Evolutionary conservation across 2,329 filamentous ascomycete genomes (phyloP).

Genomic region (Penicillium sp.): DNA sequence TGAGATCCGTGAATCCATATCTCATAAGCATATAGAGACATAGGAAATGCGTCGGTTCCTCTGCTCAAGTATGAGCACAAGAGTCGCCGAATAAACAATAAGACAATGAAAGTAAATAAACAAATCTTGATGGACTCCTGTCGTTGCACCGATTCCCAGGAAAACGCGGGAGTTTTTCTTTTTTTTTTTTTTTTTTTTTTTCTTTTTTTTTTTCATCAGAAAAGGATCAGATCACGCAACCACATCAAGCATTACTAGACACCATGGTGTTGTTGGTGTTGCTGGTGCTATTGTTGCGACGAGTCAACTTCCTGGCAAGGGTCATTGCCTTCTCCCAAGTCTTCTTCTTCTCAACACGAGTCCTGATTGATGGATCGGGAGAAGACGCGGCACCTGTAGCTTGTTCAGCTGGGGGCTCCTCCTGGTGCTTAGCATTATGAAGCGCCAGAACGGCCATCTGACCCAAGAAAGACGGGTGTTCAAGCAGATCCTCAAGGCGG

Average conservation of each 20-base stretch:
- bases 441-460: constrained; percentile 39
- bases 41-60: background rate
- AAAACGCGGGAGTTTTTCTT: background rate
- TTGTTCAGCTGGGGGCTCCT: constrained; percentile 11
- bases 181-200: background rate
- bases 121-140: background rate
- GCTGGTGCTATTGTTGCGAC: constrained; percentile 18
- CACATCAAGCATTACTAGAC: constrained; percentile 17
- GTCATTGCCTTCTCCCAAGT: constrained; percentile 30
- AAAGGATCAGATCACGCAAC: background rate
- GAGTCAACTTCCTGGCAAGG: constrained; percentile 30
- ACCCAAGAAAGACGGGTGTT: constrained; percentile 42
- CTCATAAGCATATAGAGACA: background rate
- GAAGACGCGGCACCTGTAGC: constrained; percentile 12
- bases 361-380: constrained; percentile 4
- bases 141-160: background rate
- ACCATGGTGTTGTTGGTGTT: constrained; percentile 20
- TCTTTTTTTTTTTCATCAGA: background rate
- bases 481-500: constrained; percentile 41
- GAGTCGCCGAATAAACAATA: background rate
- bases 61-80: background rate
- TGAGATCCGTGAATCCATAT: constrained; percentile 1
- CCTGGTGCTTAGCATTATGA: constrained; percentile 27
- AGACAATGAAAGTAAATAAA: background rate
- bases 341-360: constrained; percentile 22